These are phyloP conservation scores for Rhododendron molle DNA, from an alignment of 148 eudicot genomes.

Conservation along the genomic window DNA sequence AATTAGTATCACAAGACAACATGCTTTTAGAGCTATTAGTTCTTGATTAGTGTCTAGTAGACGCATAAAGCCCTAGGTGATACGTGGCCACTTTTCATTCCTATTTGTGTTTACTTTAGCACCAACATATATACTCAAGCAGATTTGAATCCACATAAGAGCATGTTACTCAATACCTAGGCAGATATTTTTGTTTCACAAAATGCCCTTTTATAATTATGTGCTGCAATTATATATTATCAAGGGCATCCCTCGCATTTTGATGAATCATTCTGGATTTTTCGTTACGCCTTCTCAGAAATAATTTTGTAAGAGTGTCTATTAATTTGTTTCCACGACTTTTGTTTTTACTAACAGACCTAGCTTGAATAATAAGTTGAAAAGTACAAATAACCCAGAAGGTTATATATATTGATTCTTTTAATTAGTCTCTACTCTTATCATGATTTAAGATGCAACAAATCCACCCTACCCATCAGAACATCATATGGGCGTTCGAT, in stretches of 20 bases:
- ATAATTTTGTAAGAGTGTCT: neutral
- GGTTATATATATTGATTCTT: too few species aligned
- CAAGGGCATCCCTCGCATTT: neutral
- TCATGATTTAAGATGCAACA: neutral
- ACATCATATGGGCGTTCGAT: neutral
- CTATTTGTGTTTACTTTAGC: constrained; percentile 8
- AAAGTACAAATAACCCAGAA: neutral
- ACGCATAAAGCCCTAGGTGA: constrained; percentile 13
- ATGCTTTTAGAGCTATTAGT: constrained; percentile 14
- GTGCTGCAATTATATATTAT: neutral
- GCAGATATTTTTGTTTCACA: constrained; percentile 19
- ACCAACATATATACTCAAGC: constrained; percentile 4
- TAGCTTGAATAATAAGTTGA: neutral
- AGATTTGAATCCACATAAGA: constrained; percentile 15
- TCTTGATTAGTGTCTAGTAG: constrained; percentile 19
- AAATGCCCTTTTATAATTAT: constrained; percentile 9
- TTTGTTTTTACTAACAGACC: neutral
- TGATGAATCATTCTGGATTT: neutral
- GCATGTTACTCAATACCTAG: constrained; percentile 30
- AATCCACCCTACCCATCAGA: neutral
- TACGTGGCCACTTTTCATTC: constrained; percentile 38
- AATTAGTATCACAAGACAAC: neutral
- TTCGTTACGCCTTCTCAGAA: neutral
- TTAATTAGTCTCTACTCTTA: neutral
- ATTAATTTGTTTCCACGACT: neutral